phyloP scores from a whole-genome alignment of 2,329 filamentous ascomycete genomes.

The Talaromyces verruculosus region DNA sequence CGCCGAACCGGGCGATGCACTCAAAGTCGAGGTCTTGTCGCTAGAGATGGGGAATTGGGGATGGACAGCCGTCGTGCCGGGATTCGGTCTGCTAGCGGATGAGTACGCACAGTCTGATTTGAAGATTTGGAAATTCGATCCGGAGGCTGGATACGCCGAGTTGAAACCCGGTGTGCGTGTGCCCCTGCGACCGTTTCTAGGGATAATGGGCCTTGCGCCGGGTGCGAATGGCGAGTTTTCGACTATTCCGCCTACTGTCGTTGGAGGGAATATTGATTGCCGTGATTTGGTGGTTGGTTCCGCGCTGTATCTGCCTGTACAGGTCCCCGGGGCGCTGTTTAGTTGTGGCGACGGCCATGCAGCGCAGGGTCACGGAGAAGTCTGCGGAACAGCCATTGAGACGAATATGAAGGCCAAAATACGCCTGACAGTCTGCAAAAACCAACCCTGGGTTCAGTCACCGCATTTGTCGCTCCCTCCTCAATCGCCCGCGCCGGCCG shows the following conservation, averaged over 20 bases:
- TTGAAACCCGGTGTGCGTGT: slow-evolving; percentile 53
- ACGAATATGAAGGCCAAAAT: slow-evolving; percentile 53
- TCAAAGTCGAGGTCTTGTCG: slow-evolving; percentile 53
- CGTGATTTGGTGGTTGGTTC: slow-evolving; percentile 51
- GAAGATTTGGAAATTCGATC: slow-evolving; percentile 53
- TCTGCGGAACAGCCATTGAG: slow-evolving; percentile 59
- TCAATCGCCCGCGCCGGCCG: slow-evolving; percentile 26
- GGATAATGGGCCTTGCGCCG: slow-evolving; percentile 54
- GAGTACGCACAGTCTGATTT: slow-evolving; percentile 48
- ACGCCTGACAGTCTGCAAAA: slow-evolving; percentile 51
- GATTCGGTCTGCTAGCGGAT: slow-evolving; percentile 53
- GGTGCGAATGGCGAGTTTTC: slow-evolving; percentile 47
- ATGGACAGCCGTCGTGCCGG: slow-evolving; percentile 55
- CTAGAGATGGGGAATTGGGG: slow-evolving; percentile 50
- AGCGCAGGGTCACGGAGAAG: slow-evolving; percentile 56
- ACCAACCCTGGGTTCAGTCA: slow-evolving; percentile 47
- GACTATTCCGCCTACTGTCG: slow-evolving; percentile 53
- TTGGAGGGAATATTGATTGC: slow-evolving; percentile 58
- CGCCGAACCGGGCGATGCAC: slow-evolving; percentile 53
- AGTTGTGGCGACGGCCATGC: slow-evolving; percentile 58
- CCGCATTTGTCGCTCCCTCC: slow-evolving; percentile 51
- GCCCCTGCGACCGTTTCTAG: slow-evolving; percentile 54
- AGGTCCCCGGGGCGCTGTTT: slow-evolving; percentile 53
- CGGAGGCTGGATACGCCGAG: slow-evolving; percentile 41
- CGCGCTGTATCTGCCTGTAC: slow-evolving; percentile 52